Evolutionary conservation across 2,329 filamentous ascomycete genomes (phyloP).

Genomic region (Fusarium heterosporum): DNA sequence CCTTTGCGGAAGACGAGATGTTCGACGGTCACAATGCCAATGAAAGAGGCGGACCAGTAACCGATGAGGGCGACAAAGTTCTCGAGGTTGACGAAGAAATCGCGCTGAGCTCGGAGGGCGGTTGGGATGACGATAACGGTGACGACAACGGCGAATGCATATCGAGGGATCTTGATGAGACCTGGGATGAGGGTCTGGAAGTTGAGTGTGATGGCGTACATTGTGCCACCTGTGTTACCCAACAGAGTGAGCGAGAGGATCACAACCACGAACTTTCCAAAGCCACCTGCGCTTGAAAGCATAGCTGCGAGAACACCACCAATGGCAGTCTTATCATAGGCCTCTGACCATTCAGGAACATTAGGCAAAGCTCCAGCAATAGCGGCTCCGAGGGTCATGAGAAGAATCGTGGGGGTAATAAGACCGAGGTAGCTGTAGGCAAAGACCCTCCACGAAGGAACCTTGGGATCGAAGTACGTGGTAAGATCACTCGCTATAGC

Average conservation of each 20-base stretch:
- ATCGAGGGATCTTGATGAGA: slow-evolving; percentile 66
- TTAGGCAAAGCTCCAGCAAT: slow-evolving; percentile 70
- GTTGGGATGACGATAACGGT: slow-evolving; percentile 70
- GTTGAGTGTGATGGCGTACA: slow-evolving; percentile 73
- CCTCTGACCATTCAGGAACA: slow-evolving; percentile 64
- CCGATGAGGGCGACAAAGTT: slow-evolving; percentile 69
- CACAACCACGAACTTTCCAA: slow-evolving; percentile 72
- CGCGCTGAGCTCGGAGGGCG: slow-evolving; percentile 64
- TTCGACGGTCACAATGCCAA: slow-evolving; percentile 62
- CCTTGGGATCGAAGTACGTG: slow-evolving; percentile 69
- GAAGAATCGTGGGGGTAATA: slow-evolving; percentile 64
- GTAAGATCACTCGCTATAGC: slow-evolving; percentile 70
- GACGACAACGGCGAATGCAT: slow-evolving; percentile 67
- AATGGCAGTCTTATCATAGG: slow-evolving; percentile 64
- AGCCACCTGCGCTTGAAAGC: slow-evolving; percentile 67
- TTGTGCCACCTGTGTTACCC: slow-evolving; percentile 69
- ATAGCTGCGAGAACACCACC: slow-evolving; percentile 71
- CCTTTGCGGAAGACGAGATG: slow-evolving; percentile 61
- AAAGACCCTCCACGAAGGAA: slow-evolving; percentile 64
- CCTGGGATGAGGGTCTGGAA: slow-evolving; percentile 71
- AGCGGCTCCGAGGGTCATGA: slow-evolving; percentile 74
- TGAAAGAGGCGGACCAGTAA: slow-evolving; percentile 69
- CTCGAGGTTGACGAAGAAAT: slow-evolving; percentile 68
- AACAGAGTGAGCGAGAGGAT: slow-evolving; percentile 68
- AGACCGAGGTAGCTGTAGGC: slow-evolving; percentile 68